A percentile compares a stretch with the other conserved stretches of the same genome.
Evolutionary conservation across 116 monocot genomes (phyloP).

Genomic region (Cymodocea nodosa): DNA sequence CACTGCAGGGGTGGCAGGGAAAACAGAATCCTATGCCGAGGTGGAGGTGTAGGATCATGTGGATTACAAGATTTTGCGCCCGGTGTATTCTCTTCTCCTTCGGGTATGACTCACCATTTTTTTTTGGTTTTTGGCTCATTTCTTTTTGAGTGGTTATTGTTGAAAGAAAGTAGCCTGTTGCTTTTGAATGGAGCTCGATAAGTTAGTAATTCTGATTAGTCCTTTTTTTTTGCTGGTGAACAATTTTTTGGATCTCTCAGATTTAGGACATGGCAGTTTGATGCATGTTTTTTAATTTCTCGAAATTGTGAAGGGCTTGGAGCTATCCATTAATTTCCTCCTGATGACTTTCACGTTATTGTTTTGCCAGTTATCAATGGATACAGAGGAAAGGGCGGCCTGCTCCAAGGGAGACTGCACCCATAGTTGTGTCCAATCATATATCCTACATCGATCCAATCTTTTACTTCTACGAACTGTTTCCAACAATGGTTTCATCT

Average conservation of each 20-base stretch:
- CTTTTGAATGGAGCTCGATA: too few species aligned
- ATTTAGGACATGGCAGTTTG: too few species aligned
- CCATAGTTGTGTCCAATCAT: slow-evolving; percentile 89
- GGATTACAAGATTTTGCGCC: slow-evolving; percentile 60
- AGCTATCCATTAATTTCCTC: too few species aligned
- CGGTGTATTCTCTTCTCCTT: slow-evolving; percentile 80
- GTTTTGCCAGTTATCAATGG: slow-evolving; percentile 67
- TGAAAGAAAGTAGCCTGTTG: too few species aligned
- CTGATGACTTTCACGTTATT: not conserved
- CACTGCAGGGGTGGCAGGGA: slow-evolving; percentile 70
- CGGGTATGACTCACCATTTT: slow-evolving; percentile 30
- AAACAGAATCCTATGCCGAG: slow-evolving; percentile 43
- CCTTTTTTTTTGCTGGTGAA: too few species aligned
- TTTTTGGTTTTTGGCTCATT: too few species aligned
- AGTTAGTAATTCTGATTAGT: too few species aligned
- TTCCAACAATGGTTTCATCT: slow-evolving; percentile 85
- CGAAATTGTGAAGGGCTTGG: too few species aligned
- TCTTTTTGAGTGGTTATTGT: too few species aligned
- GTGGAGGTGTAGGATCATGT: slow-evolving; percentile 72
- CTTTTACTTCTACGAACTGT: slow-evolving; percentile 90
- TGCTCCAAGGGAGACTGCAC: slow-evolving; percentile 64
- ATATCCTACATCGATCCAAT: slow-evolving; percentile 89
- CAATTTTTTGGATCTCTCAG: too few species aligned
- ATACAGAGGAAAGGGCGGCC: slow-evolving; percentile 67
- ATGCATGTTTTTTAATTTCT: too few species aligned